Evolutionary conservation across 2,329 filamentous ascomycete genomes (phyloP), one percentile per base, ranked within the genome.

Genomic region (Colletotrichum sojae): DNA sequence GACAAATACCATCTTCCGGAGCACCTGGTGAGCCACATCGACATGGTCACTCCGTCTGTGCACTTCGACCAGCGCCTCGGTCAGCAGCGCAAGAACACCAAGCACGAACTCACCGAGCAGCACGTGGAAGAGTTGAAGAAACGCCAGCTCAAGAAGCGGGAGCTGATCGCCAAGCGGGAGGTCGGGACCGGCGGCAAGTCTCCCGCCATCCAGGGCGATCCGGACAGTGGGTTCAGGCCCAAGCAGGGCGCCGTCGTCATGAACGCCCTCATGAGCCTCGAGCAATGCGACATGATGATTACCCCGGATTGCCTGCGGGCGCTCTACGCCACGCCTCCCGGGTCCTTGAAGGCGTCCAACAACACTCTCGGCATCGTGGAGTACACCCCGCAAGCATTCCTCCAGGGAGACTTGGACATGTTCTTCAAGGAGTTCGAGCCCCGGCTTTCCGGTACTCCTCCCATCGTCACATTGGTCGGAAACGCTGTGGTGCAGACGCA

Each of bases 241-340:
- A 80, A 79, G 71, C 74, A 79, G 66, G 77, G 77, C 27, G 74
- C 71, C 13, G 58, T 63, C 13, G 72, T 79, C 51, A 67, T 70
- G 57, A 78, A 77, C 55, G 77, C 77, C 2, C 70, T 78, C 48
- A 74, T 78, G 62, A 43, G 53, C 45, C 75, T 79, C 13, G 62
- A 67, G 36, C 75, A 81, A 61, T 91, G 89, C 74, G 84, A 87
- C 72, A 76, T 78, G 15, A 83, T 85, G 73, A 88, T 90, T 71
- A 90, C 87, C 0, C 86, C 88, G 0, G 82, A 83, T 49, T 91
- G 89, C 72, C 81, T 89, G 58, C 81, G 82, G 51, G 82, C 85
- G 5, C 77, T 87, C 20, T 87, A 85, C 72, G 74, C 78, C 3
- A 82, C 83, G 57, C 81, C 86, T 16, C 72, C 79, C 15, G 82